Base-by-base conservation (phyloP, 305 asterid genomes). In the Coffea humblotiana region DNA sequence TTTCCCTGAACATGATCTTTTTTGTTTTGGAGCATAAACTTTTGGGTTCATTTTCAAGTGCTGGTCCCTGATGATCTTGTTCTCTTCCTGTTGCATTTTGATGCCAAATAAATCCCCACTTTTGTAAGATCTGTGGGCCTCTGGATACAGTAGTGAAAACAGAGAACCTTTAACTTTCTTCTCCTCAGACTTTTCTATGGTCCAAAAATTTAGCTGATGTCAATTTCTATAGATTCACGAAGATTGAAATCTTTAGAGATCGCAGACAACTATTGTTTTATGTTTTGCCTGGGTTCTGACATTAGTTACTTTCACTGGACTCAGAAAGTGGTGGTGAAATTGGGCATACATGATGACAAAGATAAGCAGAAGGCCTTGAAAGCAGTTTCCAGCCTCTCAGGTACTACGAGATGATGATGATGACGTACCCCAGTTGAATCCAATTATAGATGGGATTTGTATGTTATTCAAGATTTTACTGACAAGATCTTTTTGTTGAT, bases 241-340 rank as follows among this genome's bases (percentile, higher is more conserved):
- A 23, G 35, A 21, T 5, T 8, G 43, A 40, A 40, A 40, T 40
- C 43, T 40, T 3, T 40, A 5, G 54, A 13, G 12, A 18, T 14
- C 18, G 27, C 37, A 27, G n/a, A 48, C 58, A 25, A 2, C 13
- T 14, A n/a, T 52, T 51, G 2, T 6, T 67, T 19, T 15, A 13
- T 18, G 48, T 47, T 21, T 52, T 48, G 23, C 27, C 29, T 51
- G 8, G 49, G 15, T 21, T 27, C 29, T 29, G 56, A 77, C 56
- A 11, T 32, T 35, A 25, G 8, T 14, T 40, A 27, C 23, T 47
- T 48, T 56, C 48, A 58, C 54, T 71, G 72, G 60, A 12, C 74
- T 83, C 87, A 89, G 90, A 89, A 89, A 75, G 82, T 89, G 54
- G 89, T 89, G 11, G 75, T 89, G 68, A 85, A 74, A 80, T 11